phyloP scores from a whole-genome alignment of 768 basidiomycete genomes.

The Cystobasidium onofrii region DNA sequence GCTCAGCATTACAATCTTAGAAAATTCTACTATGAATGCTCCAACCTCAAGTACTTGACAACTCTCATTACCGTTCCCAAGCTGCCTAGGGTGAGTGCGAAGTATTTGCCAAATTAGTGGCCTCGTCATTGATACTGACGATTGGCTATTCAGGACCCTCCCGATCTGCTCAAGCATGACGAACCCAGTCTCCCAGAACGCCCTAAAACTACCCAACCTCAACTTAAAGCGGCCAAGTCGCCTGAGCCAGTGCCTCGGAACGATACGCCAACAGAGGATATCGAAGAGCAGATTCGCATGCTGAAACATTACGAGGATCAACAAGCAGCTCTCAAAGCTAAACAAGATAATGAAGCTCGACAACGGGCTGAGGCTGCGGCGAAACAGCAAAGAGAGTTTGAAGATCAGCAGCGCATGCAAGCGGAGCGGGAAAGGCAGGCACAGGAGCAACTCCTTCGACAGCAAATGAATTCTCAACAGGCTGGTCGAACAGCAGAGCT shows the following conservation, averaged over 20 bases:
- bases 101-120: too few species aligned
- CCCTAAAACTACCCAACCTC: slow-evolving; percentile 56
- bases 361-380: slow-evolving; percentile 67
- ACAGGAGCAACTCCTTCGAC: slow-evolving; percentile 65
- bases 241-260: slow-evolving; percentile 8
- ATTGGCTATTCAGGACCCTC: slow-evolving; percentile 65
- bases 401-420: slow-evolving; percentile 75
- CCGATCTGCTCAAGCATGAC: slow-evolving; percentile 79
- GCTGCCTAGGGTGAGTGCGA: slow-evolving; percentile 64
- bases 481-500: slow-evolving; percentile 73
- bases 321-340: slow-evolving; percentile 72
- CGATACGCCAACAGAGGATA: slow-evolving; percentile 44
- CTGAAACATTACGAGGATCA: slow-evolving; percentile 94
- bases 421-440: slow-evolving; percentile 78
- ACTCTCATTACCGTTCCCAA: slow-evolving; percentile 98
- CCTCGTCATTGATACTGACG: too few species aligned
- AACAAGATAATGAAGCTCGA: slow-evolving; percentile 74
- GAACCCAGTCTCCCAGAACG: slow-evolving; percentile 80
- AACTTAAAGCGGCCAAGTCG: slow-evolving; percentile 60
- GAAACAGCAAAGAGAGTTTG: slow-evolving; percentile 77
- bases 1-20: slow-evolving; percentile 87
- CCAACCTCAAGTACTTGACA: slow-evolving; percentile 94
- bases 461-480: slow-evolving; percentile 54
- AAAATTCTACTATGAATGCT: slow-evolving; percentile 98
- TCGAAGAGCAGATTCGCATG: slow-evolving; percentile 85